Percentiles rank a stretch among this genome's conserved stretches.
Conservation (phyloP, 768 basidiomycete genomes). For the Termitomyces sp. region DNA sequence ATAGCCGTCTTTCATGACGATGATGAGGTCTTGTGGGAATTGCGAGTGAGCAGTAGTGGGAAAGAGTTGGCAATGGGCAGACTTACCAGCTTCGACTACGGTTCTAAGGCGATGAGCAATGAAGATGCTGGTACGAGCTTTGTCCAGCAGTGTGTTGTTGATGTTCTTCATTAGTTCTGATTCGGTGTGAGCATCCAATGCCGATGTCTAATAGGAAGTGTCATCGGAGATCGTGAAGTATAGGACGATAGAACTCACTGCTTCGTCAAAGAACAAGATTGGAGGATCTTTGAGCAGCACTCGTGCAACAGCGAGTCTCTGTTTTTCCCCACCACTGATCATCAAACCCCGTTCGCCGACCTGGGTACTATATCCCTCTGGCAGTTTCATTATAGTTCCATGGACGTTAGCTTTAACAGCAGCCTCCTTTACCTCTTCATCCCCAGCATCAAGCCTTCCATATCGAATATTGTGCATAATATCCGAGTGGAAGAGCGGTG, state of each 20-base stretch:
- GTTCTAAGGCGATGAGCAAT: constrained; percentile 93
- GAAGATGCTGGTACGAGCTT: constrained; percentile 89
- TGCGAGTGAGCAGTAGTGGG: not conserved
- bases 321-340: constrained; percentile 99
- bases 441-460: constrained; percentile 81
- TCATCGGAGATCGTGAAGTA: constrained; percentile 1
- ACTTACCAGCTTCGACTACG: constrained; percentile 82
- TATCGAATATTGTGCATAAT: constrained; percentile 96
- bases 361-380: constrained; percentile 84
- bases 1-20: constrained; percentile 87
- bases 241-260: constrained; percentile 56
- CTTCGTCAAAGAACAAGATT: constrained; percentile 98
- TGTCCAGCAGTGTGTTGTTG: constrained; percentile 72
- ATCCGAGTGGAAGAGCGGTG: constrained; percentile 94
- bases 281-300: constrained; percentile 92
- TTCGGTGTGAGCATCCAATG: constrained; percentile 93
- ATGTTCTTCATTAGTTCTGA: constrained; percentile 94
- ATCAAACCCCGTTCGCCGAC: constrained; percentile 97
- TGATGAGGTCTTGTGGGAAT: constrained; percentile 69
- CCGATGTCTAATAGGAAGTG: constrained; percentile 70
- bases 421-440: constrained; percentile 86
- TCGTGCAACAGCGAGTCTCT: constrained; percentile 90
- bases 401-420: constrained; percentile 88
- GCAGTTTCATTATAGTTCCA: constrained; percentile 72
- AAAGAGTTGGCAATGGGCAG: not conserved